Evolutionary conservation across 1,284 basidiomycete species (phyloP), one percentile per base, ranked within the genome.

Genomic region (Paramarasmius palmivorus): DNA sequence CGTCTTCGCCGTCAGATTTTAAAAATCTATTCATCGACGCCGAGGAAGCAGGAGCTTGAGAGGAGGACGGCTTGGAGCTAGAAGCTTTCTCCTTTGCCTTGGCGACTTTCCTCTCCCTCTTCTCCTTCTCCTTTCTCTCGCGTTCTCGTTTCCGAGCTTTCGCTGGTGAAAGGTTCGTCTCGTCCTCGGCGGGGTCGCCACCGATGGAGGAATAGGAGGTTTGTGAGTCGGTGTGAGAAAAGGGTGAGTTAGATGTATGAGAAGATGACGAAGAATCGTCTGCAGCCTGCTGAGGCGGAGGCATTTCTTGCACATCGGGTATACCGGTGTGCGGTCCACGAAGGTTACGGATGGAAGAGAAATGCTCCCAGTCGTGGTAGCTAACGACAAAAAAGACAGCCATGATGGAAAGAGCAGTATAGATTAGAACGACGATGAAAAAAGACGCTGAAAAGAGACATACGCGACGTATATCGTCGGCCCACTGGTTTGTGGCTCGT

Each of bases 281-380:
- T 23, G 57, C n/a, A 32, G n/a, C n/a, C n/a, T n/a, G n/a, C n/a
- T n/a, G n/a, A n/a, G 60, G 50, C 5, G 59, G 44, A 8, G 49
- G 39, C 17, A 75, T 69, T 67, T 93, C 90, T 44, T 73, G 68
- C 10, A 94, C 83, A 52, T 76, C 73, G 3, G 93, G 93, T 4
- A 88, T 72, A 5, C 92, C 93, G 0, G 81, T 73, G 63, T 95
- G 92, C 0, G 93, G 93, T 2, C 93, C 93, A n/a, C 78, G 78
- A 32, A 93, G 72, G 67, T 91, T 94, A 37, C 93, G 88, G 50
- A 95, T 89, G 19, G 90, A 92, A n/a, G 91, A 93, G 66, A 95
- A 95, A 68, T 95, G 93, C 65, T 95, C 92, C 92, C 91, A 95
- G 63, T 93, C 91, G 65, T 95, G 90, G 65, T 94, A 94, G 32